Conservation (phyloP, 1,139 yeast species). For the Torulaspora globosa region DNA sequence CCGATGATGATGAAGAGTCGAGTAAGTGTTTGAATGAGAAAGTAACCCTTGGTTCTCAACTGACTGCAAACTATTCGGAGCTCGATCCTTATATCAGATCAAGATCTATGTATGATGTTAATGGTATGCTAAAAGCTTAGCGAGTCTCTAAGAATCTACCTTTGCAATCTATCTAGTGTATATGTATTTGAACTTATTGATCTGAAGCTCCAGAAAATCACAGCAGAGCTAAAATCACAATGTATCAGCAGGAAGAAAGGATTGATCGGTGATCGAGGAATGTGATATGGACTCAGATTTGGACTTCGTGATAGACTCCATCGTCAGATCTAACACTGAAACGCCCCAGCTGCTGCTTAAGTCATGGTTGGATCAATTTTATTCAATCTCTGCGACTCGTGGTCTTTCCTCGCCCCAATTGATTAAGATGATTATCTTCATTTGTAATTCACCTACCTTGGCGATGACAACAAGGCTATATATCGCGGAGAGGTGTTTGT, state of each 20-base stretch:
- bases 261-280: background rate
- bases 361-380: constrained; percentile 17
- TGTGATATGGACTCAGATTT: constrained; percentile 9
- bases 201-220: background rate
- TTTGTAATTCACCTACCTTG: constrained; percentile 22
- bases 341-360: constrained; percentile 17
- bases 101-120: constrained; percentile 62
- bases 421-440: constrained; percentile 18
- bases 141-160: background rate
- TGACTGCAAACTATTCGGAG: constrained; percentile 53
- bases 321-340: constrained; percentile 7
- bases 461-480: constrained; percentile 25
- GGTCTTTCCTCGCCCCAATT: constrained; percentile 25
- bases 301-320: constrained; percentile 9
- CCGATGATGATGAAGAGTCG: constrained; percentile 44
- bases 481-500: constrained; percentile 33
- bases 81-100: constrained; percentile 73
- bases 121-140: constrained; percentile 41
- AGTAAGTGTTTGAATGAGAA: constrained; percentile 45
- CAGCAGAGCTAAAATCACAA: background rate
- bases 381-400: constrained; percentile 16
- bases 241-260: too few relatives aligned
- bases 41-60: constrained; percentile 45
- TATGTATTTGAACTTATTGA: background rate
- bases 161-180: constrained; percentile 1